phyloP scores from a whole-genome alignment of 768 basidiomycete species.

The Trichaptum fuscoviolaceum region DNA sequence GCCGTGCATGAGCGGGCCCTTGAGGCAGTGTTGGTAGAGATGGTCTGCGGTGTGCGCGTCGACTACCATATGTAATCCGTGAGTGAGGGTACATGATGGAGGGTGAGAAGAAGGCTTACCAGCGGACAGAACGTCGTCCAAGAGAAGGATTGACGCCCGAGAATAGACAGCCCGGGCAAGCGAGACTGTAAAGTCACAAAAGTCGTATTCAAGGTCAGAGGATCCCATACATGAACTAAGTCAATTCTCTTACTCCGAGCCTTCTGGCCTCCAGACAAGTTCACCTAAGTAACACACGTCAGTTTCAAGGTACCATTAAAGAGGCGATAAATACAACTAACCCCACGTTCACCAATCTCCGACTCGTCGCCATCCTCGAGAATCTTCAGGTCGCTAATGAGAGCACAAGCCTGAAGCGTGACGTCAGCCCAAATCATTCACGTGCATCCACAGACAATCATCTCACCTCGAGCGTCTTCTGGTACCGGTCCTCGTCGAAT shows the following conservation, averaged over 20 bases:
- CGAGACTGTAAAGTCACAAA: constrained; percentile 40
- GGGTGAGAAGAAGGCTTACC: constrained; percentile 21
- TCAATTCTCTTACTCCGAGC: constrained; percentile 29
- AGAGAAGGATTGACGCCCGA: constrained; percentile 69
- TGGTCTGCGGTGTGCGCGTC: constrained; percentile 84
- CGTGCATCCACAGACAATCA: constrained; percentile 19
- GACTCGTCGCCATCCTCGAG: constrained; percentile 85
- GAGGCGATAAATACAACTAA: constrained; percentile 24
- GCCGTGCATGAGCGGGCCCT: constrained; percentile 70
- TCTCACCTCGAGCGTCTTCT: constrained; percentile 65
- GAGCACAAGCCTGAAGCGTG: constrained; percentile 41
- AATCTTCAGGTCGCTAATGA: constrained; percentile 71
- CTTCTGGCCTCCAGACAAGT: constrained; percentile 50
- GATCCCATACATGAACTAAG: constrained; percentile 25
- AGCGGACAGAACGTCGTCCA: constrained; percentile 75
- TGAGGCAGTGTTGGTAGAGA: constrained; percentile 73
- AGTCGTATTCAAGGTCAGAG: constrained; percentile 32
- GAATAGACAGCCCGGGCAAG: constrained; percentile 88
- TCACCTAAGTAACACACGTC: constrained; percentile 25
- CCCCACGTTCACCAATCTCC: constrained; percentile 84
- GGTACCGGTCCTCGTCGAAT: constrained; percentile 66
- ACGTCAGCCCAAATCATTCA: constrained; percentile 7
- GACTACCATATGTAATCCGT: constrained; percentile 35
- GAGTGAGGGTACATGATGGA: neutral
- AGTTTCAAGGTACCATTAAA: neutral